These are phyloP conservation scores for Thalassiosira livingstoniorum DNA, from an alignment of 352 stramenopile genomes.

Conservation along the genomic window DNA sequence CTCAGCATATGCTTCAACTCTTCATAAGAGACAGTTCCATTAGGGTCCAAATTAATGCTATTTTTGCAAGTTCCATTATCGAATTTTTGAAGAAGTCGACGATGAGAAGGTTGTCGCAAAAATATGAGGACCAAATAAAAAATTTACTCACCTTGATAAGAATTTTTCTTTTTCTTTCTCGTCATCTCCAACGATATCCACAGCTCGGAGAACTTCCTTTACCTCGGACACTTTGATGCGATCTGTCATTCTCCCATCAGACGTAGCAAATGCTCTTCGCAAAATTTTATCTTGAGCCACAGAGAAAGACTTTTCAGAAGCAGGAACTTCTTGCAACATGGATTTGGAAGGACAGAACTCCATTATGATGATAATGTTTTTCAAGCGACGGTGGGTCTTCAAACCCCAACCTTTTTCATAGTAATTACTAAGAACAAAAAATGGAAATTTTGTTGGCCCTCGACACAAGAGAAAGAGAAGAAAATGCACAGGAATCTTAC, in stretches of 20 bases:
- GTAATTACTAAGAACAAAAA: no score
- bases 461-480: not conserved
- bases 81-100: no score
- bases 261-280: slow-evolving; percentile 86
- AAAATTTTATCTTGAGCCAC: slow-evolving; percentile 88
- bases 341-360: slow-evolving; percentile 89
- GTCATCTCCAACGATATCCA: slow-evolving; percentile 89
- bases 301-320: slow-evolving; percentile 83
- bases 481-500: no score
- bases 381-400: slow-evolving; percentile 90
- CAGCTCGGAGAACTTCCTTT: slow-evolving; percentile 85
- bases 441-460: slow-evolving; percentile 24
- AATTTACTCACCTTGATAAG: no score
- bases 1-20: slow-evolving; percentile 86
- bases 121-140: no score
- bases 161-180: slow-evolving; percentile 87
- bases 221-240: slow-evolving; percentile 87
- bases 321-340: slow-evolving; percentile 76
- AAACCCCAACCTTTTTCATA: slow-evolving; percentile 89
- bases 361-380: slow-evolving; percentile 93
- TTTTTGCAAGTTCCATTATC: no score
- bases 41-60: slow-evolving; percentile 79
- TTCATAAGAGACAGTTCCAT: slow-evolving; percentile 84
- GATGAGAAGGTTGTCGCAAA: no score
- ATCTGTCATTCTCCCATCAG: slow-evolving; percentile 85